Evolutionary conservation across 768 basidiomycete genomes (phyloP), one percentile per base, ranked within the genome.

Genomic region (Omphalotus guepiniiformis): DNA sequence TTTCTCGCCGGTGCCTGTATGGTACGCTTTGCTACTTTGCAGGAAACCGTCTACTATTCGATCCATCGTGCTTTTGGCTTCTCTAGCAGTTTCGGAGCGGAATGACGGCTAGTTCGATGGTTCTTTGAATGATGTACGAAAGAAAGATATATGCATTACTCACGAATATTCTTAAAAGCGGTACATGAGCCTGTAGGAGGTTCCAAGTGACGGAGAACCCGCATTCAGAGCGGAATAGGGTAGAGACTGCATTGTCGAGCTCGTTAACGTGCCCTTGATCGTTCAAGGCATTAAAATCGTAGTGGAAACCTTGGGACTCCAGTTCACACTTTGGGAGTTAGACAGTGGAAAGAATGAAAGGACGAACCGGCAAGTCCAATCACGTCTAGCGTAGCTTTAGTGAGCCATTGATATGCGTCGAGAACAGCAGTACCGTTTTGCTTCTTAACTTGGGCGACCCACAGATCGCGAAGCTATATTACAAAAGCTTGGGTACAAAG

Each of bases 321-420:
- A 34, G n/a, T 26, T n/a, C n/a, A 28, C n/a, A 32, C 2, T 16
- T 5, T 3, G n/a, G 8, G 8, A 18, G 52, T 52, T 1, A 61
- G 56, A 55, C 52, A 18, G 63, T 44, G 29, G 4, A 21, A 15
- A 4, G n/a, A 28, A 7, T 12, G 15, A n/a, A 60, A 32, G 57
- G 72, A 76, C 55, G 63, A 69, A 54, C 84, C 81, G 66, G 70
- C 83, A 29, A 85, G 68, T 7, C 87, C 87, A 41, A 93, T 89
- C 45, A 87, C 77, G 52, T 91, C 89, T 7, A 91, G 68, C 3
- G 87, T 88, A 40, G 77, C 76, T 47, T 76, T 78, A 41, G 54
- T 59, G 7, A 72, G 46, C 63, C 68, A 69, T 0, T 59, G 50
- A 5, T 62, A 42, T 16, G 63, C 53, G 35, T 73, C 63, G 7